Base-by-base conservation (phyloP, 441 rosid species). In the Populus hybrid region DNA sequence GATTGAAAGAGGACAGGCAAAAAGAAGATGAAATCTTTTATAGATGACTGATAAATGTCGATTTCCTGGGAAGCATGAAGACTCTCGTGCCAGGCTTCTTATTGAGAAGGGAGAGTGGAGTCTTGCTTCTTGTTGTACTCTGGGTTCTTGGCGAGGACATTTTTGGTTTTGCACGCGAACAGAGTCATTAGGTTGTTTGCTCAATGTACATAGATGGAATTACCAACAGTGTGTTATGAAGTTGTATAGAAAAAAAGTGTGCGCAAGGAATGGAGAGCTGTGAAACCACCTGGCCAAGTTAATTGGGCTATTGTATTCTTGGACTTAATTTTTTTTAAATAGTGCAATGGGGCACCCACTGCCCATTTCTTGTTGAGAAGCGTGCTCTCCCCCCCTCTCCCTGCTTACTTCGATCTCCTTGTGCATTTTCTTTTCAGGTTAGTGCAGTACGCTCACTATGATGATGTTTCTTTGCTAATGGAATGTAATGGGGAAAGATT, bases 131-230 rank as follows among this genome's bases (percentile, higher is more conserved):
- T 80, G 77, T 86, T 82, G 81, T 84, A 74, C 63, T 75, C 70
- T 66, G 72, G 83, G 57, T 69, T 77, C 34, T 76, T 61, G 83
- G 69, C 75, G 77, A 69, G 72, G 81, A 57, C 66, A 76, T 83
- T 83, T 76, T 73, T 18, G 57, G 74, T 72, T 89, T 79, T 81
- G 81, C 70, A 36, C 16, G 81, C 57, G 74, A 70, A 80, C 72
- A 76, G 77, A 23, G 67, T 50, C 74, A 59, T 69, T 61, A 54
- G 79, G 77, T 75, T 57, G 63, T 79, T 72, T 70, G 73, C 67
- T 70, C 5, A 76, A 80, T 70, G 93, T 87, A 87, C 76, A 87
- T 88, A 86, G 83, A 75, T 76, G 85, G 76, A 79, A 75, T 73
- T 72, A 76, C 78, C 76, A 63, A 77, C 85, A 46, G 77, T 70